Evolutionary conservation across 495 filamentous ascomycete species (phyloP).

Genomic region (Filosporella fistucella): DNA sequence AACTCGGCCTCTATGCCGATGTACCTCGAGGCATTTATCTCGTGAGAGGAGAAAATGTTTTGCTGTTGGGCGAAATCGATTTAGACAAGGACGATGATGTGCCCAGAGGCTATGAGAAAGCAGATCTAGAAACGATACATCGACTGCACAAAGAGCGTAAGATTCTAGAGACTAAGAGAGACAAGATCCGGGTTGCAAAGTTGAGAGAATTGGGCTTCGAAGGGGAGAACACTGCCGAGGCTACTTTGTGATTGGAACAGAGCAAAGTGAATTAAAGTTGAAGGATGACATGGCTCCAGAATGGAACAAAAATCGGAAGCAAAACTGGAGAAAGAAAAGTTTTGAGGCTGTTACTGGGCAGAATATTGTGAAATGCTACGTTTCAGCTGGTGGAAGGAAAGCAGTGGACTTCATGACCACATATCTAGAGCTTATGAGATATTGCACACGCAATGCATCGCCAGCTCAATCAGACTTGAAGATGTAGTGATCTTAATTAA

Average conservation of each 20-base stretch:
- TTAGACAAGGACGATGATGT: slow-evolving; percentile 91
- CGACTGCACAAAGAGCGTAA: slow-evolving; percentile 70
- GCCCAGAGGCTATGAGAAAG: slow-evolving; percentile 63
- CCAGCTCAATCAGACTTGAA: too few species aligned
- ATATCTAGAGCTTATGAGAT: too few species aligned
- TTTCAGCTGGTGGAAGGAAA: slow-evolving; percentile 17
- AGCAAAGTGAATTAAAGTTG: slow-evolving; percentile 1
- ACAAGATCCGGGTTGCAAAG: slow-evolving; percentile 65
- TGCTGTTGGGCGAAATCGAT: slow-evolving; percentile 91
- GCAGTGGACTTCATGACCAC: too few species aligned
- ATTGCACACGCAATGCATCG: too few species aligned
- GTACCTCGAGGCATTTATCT: slow-evolving; percentile 78
- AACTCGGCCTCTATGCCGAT: slow-evolving; percentile 66
- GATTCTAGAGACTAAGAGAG: slow-evolving; percentile 59
- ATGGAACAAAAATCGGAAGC: slow-evolving; percentile 1
- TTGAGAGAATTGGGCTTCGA: slow-evolving; percentile 78
- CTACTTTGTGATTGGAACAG: slow-evolving; percentile 50
- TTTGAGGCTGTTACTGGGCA: slow-evolving; percentile 37
- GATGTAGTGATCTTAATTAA: too few species aligned
- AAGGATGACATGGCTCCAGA: background rate
- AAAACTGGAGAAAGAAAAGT: slow-evolving; percentile 2
- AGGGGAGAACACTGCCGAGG: slow-evolving; percentile 75
- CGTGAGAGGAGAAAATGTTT: slow-evolving; percentile 89
- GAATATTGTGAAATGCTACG: slow-evolving; percentile 76
- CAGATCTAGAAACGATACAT: slow-evolving; percentile 63